These are phyloP conservation scores for Moesziomyces sp. DNA, from an alignment of 1,284 basidiomycete species.

Conservation along the genomic window DNA sequence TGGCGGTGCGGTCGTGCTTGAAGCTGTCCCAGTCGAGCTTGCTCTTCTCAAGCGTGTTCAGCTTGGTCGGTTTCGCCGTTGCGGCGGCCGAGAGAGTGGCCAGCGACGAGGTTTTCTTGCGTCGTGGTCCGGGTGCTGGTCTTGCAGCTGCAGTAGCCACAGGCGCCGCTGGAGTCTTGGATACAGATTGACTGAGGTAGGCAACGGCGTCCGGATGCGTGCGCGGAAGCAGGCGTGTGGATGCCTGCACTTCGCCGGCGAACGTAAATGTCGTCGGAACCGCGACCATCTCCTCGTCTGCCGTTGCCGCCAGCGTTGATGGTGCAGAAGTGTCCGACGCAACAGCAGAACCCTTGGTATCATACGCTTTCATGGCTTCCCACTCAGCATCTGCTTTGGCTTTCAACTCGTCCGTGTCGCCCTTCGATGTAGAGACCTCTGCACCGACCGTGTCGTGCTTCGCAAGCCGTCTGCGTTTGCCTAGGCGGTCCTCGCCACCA, in stretches of 20 bases:
- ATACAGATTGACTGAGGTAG: conserved; percentile 28
- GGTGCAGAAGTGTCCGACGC: background rate
- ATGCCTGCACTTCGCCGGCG: conserved; percentile 42
- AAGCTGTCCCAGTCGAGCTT: conserved; percentile 64
- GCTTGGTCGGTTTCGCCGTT: conserved; percentile 51
- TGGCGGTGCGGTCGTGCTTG: conserved; percentile 27
- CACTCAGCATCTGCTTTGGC: conserved; percentile 24
- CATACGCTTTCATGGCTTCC: conserved; percentile 28
- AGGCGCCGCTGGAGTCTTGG: background rate
- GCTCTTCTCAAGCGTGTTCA: conserved; percentile 66
- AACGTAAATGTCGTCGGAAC: conserved; percentile 50
- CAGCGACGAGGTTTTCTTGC: conserved; percentile 50
- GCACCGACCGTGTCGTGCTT: background rate
- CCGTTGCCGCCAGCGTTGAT: background rate
- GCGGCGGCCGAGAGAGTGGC: conserved; percentile 44
- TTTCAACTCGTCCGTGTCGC: conserved; percentile 8
- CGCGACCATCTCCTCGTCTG: conserved; percentile 35
- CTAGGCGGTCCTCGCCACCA: conserved; percentile 31
- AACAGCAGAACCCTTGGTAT: background rate
- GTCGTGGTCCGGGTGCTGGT: conserved; percentile 25
- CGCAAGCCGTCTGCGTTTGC: conserved; percentile 29
- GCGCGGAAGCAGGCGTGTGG: conserved; percentile 33
- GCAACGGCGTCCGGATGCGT: conserved; percentile 54
- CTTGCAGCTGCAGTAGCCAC: background rate
- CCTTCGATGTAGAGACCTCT: background rate